phyloP scores from a whole-genome alignment of 1,284 basidiomycete species.

The Cryptococcus sp. region DNA sequence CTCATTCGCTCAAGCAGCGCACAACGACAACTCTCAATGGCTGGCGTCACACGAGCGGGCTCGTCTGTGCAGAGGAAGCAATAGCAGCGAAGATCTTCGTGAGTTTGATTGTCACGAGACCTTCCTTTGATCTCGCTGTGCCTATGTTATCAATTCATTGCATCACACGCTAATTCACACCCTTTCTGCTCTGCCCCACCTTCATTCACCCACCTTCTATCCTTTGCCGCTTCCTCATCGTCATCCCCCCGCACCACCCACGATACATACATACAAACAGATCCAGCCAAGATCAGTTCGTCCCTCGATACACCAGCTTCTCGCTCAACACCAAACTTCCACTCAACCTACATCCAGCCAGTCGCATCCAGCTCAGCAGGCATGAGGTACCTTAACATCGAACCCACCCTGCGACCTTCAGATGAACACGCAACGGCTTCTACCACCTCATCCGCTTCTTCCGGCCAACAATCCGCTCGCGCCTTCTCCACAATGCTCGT shows the following conservation, averaged over 20 bases:
- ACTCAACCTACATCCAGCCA: constrained; percentile 22
- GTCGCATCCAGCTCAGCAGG: constrained; percentile 27
- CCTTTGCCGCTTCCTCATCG: not conserved
- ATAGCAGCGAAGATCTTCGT: constrained; percentile 3
- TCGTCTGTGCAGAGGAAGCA: constrained; percentile 10
- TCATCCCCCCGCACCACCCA: not conserved
- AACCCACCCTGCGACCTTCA: constrained; percentile 17
- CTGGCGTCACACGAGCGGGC: constrained; percentile 25
- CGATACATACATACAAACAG: not conserved
- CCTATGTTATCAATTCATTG: not conserved
- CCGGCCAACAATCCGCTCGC: constrained; percentile 9
- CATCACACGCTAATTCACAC: not conserved
- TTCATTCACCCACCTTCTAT: not conserved
- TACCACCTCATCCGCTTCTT: constrained; percentile 8
- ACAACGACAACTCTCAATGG: constrained; percentile 16
- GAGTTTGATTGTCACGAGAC: constrained; percentile 2
- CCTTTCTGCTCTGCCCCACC: not conserved
- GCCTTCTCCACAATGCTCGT: constrained; percentile 16
- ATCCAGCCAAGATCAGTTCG: not conserved
- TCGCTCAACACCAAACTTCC: constrained; percentile 9
- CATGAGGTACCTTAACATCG: constrained; percentile 25
- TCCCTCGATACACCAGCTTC: not conserved
- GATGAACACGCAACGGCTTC: constrained; percentile 18
- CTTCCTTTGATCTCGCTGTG: not conserved
- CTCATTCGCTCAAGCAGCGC: not conserved